Conservation (phyloP, 805 yeast genomes). For the Cyberlindnera bimundalis region DNA sequence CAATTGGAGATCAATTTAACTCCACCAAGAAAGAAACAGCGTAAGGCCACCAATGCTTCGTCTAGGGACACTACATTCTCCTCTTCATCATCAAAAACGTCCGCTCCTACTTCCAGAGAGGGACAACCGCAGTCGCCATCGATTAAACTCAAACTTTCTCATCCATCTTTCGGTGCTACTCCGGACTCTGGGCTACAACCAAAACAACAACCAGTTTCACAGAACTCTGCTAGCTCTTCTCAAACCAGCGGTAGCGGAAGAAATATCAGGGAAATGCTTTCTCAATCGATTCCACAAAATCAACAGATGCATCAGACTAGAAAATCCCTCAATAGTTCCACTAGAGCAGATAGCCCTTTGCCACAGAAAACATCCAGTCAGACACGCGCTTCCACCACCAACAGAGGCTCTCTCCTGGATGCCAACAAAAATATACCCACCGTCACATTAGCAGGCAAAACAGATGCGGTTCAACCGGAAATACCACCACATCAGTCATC, state of each 20-base stretch:
- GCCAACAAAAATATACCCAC: too few species aligned
- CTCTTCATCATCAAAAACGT: background rate
- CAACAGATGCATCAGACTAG: background rate
- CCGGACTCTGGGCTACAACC: too few species aligned
- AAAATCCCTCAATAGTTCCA: background rate
- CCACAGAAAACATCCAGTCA: background rate
- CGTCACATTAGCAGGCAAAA: too few species aligned
- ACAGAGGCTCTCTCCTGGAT: too few species aligned
- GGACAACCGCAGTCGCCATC: background rate
- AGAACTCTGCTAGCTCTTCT: background rate
- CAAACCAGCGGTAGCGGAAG: too few species aligned
- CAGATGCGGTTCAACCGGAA: too few species aligned
- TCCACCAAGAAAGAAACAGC: conserved; percentile 6
- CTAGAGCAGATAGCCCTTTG: background rate
- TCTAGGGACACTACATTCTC: background rate
- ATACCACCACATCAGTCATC: too few species aligned
- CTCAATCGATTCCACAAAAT: background rate
- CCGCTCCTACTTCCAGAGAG: background rate
- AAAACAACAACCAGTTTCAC: background rate
- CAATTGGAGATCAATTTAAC: conserved; percentile 1
- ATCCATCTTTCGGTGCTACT: too few species aligned
- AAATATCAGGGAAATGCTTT: too few species aligned
- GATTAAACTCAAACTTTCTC: background rate
- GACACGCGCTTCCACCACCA: background rate
- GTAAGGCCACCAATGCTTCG: background rate